Base-by-base conservation (phyloP, 768 basidiomycete species). In the Clathrus columnatus region DNA sequence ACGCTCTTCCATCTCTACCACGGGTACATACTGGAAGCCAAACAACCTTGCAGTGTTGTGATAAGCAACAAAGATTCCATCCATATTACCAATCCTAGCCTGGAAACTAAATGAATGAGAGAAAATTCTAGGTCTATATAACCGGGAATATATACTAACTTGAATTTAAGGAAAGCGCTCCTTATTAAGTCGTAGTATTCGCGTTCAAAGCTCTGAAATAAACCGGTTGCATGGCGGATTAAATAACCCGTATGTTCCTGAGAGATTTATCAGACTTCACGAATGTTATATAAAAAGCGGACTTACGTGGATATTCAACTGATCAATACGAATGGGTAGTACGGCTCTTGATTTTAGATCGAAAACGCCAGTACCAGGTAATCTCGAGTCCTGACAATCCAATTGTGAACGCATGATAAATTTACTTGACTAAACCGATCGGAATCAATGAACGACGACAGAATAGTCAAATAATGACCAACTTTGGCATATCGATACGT, bases 321-420 rank as follows among this genome's bases (percentile, higher is more conserved):
- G 70, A 65, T 98, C 95, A 65, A 88, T 72, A 1, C 95, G 83
- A 46, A 97, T 83, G 0, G 89, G 81, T 23, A 91, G 68, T 28
- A 84, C 86, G 0, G 92, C 93, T 47, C 95, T 81, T 0, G 95
- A 97, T 69, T 99, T 99, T 70, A 98, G 83, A 65, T 99, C 95
- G 62, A 99, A 99, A 0, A 94, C 83, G 26, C 91, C 92, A 0
- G 84, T 85, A 0, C 92, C 93, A 4, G 94, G 94, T 27, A 98
- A 71, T 43, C 87, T 77, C 11, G 69, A 61, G 63, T 97, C 89
- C 1, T 82, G 71, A 61, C 93, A 91, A 64, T 99, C 95, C 5
- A 99, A 77, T 66, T 99, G 95, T 0, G 94, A 95, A 14, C 95
- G 87, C 86, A 97, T 92, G 23, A 97, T 72, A 59, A 96, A 84